Percentiles rank a stretch among this genome's conserved stretches.
These are phyloP conservation scores for Agrocybe pediades DNA, from an alignment of 768 basidiomycete genomes.

Conservation along the genomic window DNA sequence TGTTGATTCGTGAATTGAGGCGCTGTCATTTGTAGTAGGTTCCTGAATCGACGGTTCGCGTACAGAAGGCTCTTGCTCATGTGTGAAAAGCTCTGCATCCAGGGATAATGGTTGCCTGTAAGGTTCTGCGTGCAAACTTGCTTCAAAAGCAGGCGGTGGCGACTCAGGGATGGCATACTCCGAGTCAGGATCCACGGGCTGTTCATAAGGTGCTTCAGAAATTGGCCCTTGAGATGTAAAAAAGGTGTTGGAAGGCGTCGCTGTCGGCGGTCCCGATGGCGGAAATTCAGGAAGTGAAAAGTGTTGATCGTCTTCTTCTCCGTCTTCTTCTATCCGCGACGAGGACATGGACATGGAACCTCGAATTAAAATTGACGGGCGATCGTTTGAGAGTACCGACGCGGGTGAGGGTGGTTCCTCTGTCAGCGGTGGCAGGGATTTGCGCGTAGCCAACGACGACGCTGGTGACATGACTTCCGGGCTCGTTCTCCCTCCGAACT, in stretches of 20 bases:
- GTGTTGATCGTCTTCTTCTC: background rate
- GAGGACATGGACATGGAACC: background rate
- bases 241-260: background rate
- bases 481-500: constrained; percentile 14
- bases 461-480: constrained; percentile 15
- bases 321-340: background rate
- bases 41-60: background rate
- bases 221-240: background rate
- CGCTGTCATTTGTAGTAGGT: too few relatives aligned
- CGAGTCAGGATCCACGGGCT: background rate
- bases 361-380: background rate
- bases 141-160: background rate
- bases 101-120: background rate
- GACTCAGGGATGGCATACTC: background rate
- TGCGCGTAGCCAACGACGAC: constrained; percentile 8
- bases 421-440: constrained; percentile 17
- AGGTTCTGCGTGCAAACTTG: background rate
- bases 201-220: background rate
- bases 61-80: too few relatives aligned
- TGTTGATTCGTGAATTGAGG: background rate
- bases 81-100: background rate
- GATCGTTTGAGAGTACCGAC: constrained; percentile 12
- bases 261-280: background rate
- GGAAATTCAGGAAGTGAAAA: background rate
- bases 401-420: constrained; percentile 16